A percentile compares a stretch with the other conserved stretches of the same genome.
Evolutionary conservation across 768 basidiomycete genomes (phyloP).

Genomic region (Xerocomellus intermedius): DNA sequence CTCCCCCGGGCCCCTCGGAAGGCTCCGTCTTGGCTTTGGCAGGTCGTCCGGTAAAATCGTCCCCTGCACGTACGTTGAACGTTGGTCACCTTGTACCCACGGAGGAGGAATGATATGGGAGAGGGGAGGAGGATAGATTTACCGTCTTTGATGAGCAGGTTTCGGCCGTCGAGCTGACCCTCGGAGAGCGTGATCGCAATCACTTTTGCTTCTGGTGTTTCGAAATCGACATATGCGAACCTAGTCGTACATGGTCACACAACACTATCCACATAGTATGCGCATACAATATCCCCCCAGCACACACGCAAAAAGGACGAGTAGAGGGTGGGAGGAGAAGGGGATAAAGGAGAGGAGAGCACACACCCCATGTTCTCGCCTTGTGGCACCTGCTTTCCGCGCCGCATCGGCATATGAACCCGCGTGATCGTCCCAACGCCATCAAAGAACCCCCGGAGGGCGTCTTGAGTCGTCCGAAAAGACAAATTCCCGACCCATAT

Average conservation of each 20-base stretch:
- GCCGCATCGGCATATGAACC: conserved; percentile 83
- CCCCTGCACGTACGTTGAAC: conserved; percentile 45
- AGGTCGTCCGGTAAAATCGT: conserved; percentile 72
- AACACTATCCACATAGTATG: neutral
- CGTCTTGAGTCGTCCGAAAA: conserved; percentile 79
- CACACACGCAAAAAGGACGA: neutral
- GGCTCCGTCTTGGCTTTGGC: conserved; percentile 34
- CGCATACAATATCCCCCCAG: neutral
- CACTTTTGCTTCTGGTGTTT: conserved; percentile 67
- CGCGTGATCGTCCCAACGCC: conserved; percentile 73
- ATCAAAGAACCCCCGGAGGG: conserved; percentile 70
- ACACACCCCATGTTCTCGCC: conserved; percentile 80
- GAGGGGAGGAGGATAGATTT: conserved; percentile 14
- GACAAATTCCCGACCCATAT: conserved; percentile 96
- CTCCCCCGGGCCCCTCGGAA: conserved; percentile 31
- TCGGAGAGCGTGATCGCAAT: conserved; percentile 83
- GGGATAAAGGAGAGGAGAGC: neutral
- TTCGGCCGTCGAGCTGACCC: conserved; percentile 76
- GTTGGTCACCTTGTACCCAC: neutral
- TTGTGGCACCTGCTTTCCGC: conserved; percentile 46
- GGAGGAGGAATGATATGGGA: neutral
- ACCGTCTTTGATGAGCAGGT: conserved; percentile 93
- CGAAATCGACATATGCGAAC: conserved; percentile 96
- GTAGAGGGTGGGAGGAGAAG: neutral
- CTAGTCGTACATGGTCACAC: conserved; percentile 40